Evolutionary conservation across 2,329 filamentous ascomycete genomes (phyloP), one percentile per base, ranked within the genome.

Genomic region (Westerdykella aurantiaca): DNA sequence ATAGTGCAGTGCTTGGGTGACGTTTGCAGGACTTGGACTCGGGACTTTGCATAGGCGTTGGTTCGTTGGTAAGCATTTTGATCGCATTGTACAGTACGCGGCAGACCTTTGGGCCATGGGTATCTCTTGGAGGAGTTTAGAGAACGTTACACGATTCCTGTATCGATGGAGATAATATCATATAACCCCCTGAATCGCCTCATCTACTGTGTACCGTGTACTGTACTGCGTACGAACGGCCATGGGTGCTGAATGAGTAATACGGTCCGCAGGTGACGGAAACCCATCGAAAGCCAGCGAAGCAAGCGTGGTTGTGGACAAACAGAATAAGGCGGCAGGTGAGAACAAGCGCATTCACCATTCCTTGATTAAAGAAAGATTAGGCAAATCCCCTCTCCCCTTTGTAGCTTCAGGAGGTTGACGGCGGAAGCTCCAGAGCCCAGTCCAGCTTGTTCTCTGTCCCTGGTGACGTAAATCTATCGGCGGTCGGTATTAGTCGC

Each of bases 41-140:
- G 4, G 12, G 16, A 31, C 21, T 29, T 29, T 29, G 49, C 51
- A 54, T 45, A 41, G 60, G 60, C 58, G 58, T 63, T 63, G 48
- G 50, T n/a, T n/a, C 18, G 44, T 29, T 29, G 25, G 25, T 29
- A 29, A 7, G 25, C 25, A 37, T 37, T 25, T 38, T 37, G 39
- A 37, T 48, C 47, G 48, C 50, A 46, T 42, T 50, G 49, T 55
- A 47, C 39, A 46, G 53, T 52, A 55, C 42, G 45, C 44, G 23
- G n/a, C 7, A 35, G 6, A 12, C 33, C 7, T 16, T 35, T 6
- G 33, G n/a, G 33, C 9, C 29, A n/a, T 9, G 3, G 9, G 6
- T 35, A 35, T 10, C 11, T 12, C 25, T 29, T 10, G 25, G 25
- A 12, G 11, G 25, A 29, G 25, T 29, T 29, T 9, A 5, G 25